Evolutionary conservation across 1,284 basidiomycete species (phyloP).

Genomic region (Golubevia sp.): DNA sequence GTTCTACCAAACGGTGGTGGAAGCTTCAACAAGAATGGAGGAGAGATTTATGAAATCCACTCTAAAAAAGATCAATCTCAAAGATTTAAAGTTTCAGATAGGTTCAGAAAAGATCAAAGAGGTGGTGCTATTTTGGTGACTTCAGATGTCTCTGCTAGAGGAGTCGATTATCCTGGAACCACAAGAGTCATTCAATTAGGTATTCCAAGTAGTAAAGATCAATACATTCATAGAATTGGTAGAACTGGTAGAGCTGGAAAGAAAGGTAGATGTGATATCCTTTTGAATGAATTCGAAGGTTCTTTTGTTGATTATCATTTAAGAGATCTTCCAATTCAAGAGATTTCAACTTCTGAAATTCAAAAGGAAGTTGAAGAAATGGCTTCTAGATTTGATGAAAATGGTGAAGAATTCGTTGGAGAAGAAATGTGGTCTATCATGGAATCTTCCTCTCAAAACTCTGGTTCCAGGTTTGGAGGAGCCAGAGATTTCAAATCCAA

Average conservation of each 20-base stretch:
- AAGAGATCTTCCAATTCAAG: slow-evolving; percentile 73
- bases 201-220: slow-evolving; percentile 72
- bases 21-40: slow-evolving; percentile 8
- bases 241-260: slow-evolving; percentile 81
- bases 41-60: slow-evolving; percentile 76
- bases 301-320: slow-evolving; percentile 74
- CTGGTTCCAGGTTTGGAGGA: too few species aligned
- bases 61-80: slow-evolving; percentile 74
- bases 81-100: slow-evolving; percentile 71
- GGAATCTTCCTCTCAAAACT: too few species aligned
- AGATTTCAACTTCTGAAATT: slow-evolving; percentile 68
- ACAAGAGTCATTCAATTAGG: slow-evolving; percentile 94
- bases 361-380: slow-evolving; percentile 67
- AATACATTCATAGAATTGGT: slow-evolving; percentile 90
- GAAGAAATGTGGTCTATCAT: neutral
- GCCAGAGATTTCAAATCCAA: too few species aligned
- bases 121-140: slow-evolving; percentile 65
- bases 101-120: slow-evolving; percentile 70
- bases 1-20: neutral
- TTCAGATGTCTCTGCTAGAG: slow-evolving; percentile 63
- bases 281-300: slow-evolving; percentile 82
- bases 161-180: slow-evolving; percentile 71
- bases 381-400: slow-evolving; percentile 66
- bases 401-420: slow-evolving; percentile 54
- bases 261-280: slow-evolving; percentile 79